These are phyloP conservation scores for Monosporascus sp. DNA, from an alignment of 2,329 filamentous ascomycete species.

Conservation along the genomic window DNA sequence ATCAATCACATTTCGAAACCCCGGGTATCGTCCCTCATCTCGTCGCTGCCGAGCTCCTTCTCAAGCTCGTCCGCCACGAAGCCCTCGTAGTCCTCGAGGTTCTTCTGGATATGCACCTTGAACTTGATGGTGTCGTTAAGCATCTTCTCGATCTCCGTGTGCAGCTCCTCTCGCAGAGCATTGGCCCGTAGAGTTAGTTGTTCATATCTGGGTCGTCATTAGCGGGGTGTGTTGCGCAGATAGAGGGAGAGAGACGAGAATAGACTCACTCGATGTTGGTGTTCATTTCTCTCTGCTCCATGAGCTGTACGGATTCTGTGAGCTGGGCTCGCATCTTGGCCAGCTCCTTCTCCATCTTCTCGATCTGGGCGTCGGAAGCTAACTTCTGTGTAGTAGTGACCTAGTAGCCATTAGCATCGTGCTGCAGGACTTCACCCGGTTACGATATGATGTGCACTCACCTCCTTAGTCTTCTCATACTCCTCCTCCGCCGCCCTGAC, in stretches of 20 bases:
- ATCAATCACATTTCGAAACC: neutral
- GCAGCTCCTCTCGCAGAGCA: constrained; percentile 88
- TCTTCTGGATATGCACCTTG: constrained; percentile 94
- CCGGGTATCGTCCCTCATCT: constrained; percentile 48
- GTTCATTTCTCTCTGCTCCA: constrained; percentile 95
- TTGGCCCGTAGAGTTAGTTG: constrained; percentile 83
- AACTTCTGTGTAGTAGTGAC: constrained; percentile 80
- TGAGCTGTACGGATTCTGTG: constrained; percentile 79
- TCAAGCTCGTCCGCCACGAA: constrained; percentile 95
- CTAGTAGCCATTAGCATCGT: constrained; percentile 15
- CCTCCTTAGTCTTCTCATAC: constrained; percentile 89
- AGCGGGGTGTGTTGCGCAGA: constrained; percentile 1
- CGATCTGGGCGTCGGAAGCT: constrained; percentile 86
- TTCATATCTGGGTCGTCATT: constrained; percentile 63
- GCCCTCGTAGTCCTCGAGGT: constrained; percentile 86
- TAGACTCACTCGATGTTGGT: constrained; percentile 84
- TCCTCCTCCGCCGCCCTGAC: constrained; percentile 87
- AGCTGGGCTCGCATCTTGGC: constrained; percentile 83
- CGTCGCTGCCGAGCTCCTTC: constrained; percentile 67
- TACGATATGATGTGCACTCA: constrained; percentile 18
- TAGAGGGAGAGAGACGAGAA: neutral
- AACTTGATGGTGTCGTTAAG: constrained; percentile 97
- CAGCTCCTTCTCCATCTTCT: constrained; percentile 98
- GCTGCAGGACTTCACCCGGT: too few species aligned
- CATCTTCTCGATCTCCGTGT: constrained; percentile 94